A percentile compares a stretch with the other conserved stretches of the same genome.
These are phyloP conservation scores for Blastomyces parvus DNA, from an alignment of 2,329 filamentous ascomycete species.

Conservation along the genomic window DNA sequence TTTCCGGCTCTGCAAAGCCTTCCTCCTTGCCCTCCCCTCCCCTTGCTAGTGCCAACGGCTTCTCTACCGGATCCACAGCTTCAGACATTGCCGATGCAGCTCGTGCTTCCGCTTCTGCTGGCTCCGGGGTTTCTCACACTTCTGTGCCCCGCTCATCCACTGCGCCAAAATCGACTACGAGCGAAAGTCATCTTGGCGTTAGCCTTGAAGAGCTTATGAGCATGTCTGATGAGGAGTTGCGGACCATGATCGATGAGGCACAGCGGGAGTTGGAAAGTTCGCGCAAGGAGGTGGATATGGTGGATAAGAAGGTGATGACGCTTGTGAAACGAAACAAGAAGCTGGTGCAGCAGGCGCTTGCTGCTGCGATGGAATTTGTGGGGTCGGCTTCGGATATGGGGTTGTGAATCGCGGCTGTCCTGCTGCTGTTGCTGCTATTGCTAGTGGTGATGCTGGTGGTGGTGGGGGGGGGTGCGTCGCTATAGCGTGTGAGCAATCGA, in stretches of 20 bases:
- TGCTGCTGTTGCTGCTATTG: background rate
- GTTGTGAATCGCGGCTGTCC: constrained; percentile 1
- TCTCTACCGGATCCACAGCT: constrained; percentile 27
- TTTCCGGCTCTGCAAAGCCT: constrained; percentile 21
- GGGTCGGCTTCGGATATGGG: constrained; percentile 5
- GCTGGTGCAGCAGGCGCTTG: constrained; percentile 33
- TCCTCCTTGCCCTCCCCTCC: constrained; percentile 17
- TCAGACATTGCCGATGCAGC: constrained; percentile 27
- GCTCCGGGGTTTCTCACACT: background rate
- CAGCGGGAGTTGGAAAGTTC: constrained; percentile 62
- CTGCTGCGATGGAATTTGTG: constrained; percentile 21
- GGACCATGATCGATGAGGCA: constrained; percentile 31
- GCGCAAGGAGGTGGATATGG: constrained; percentile 53
- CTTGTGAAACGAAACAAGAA: constrained; percentile 37
- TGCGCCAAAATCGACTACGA: constrained; percentile 26
- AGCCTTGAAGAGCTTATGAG: constrained; percentile 34
- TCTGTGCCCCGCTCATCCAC: constrained; percentile 5
- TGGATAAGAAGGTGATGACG: constrained; percentile 36
- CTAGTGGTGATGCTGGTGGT: background rate
- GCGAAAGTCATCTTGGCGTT: constrained; percentile 28
- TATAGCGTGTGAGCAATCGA: background rate
- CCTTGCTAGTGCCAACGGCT: constrained; percentile 22
- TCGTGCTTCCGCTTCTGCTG: constrained; percentile 13
- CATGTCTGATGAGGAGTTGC: constrained; percentile 35
- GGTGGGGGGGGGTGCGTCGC: background rate